phyloP scores from a whole-genome alignment of 495 filamentous ascomycete species.

The Chaetomium cochliodes region DNA sequence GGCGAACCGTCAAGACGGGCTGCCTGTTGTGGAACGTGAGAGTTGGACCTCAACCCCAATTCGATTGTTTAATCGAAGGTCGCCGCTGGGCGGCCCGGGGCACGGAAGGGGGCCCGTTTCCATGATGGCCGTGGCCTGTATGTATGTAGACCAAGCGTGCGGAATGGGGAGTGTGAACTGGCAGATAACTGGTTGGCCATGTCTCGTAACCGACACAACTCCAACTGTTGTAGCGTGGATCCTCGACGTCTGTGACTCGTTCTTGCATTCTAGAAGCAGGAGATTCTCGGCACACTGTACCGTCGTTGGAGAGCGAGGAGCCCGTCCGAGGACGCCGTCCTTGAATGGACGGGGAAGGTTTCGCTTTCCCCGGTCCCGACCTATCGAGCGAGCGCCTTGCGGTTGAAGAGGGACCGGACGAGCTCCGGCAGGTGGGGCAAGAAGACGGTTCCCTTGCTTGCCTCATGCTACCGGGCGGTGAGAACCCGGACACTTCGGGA shows the following conservation, averaged over 20 bases:
- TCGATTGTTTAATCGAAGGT: background rate
- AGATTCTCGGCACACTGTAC: background rate
- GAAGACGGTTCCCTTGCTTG: constrained; percentile 8
- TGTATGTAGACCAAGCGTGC: background rate
- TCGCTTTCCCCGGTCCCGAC: background rate
- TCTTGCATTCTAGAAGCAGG: background rate
- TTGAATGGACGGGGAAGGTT: background rate
- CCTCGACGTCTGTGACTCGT: background rate
- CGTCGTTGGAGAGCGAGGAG: background rate
- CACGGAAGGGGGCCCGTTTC: background rate
- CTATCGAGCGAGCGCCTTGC: background rate
- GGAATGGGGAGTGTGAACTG: background rate
- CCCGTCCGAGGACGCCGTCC: background rate
- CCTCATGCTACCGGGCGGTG: constrained; percentile 32
- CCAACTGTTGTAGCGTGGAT: background rate
- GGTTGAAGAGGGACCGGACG: constrained; percentile 15
- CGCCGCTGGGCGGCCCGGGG: background rate
- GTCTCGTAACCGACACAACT: background rate
- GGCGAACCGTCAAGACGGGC: background rate
- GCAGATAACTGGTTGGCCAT: background rate
- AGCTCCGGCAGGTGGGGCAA: constrained; percentile 10
- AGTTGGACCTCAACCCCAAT: background rate
- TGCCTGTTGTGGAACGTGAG: background rate
- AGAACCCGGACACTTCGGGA: constrained; percentile 28
- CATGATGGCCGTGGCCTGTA: background rate